A percentile compares a stretch with the other conserved stretches of the same genome.
Conservation (phyloP, 208 protist genomes). For the Acanthamoeba divionensis region DNA sequence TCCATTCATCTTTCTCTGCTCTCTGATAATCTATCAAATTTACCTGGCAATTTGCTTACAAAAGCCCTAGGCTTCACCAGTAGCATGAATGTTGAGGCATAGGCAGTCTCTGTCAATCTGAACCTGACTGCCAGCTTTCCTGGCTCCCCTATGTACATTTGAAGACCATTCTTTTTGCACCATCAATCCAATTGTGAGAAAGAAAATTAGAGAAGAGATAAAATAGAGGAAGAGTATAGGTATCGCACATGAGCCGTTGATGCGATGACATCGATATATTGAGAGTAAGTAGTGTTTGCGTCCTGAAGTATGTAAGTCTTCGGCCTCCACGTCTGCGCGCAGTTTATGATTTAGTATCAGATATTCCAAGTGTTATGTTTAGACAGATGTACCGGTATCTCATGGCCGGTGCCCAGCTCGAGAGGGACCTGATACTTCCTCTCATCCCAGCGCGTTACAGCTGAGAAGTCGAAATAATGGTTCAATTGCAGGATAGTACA, state of each 20-base stretch:
- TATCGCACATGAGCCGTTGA: background rate
- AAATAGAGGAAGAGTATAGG: background rate
- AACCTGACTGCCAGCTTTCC: background rate
- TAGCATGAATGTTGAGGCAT: background rate
- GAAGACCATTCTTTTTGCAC: background rate
- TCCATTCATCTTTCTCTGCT: background rate
- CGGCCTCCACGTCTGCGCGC: background rate
- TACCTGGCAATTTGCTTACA: conserved; percentile 45
- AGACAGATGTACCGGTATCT: background rate
- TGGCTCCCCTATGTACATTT: conserved; percentile 13
- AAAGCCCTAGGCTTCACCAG: conserved; percentile 25
- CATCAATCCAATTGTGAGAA: background rate
- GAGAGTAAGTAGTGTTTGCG: background rate
- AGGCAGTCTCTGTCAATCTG: background rate
- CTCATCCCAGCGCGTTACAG: background rate
- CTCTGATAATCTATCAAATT: no score
- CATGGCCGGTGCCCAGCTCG: conserved; percentile 28
- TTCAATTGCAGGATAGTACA: background rate
- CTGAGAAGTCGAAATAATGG: background rate
- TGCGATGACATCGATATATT: conserved; percentile 49
- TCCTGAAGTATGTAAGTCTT: background rate
- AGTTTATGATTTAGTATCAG: background rate
- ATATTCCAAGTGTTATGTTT: background rate
- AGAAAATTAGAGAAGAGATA: background rate
- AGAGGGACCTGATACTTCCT: background rate